Base-by-base conservation (phyloP, 345 rosid genomes). In the Gossypium mustelinum region DNA sequence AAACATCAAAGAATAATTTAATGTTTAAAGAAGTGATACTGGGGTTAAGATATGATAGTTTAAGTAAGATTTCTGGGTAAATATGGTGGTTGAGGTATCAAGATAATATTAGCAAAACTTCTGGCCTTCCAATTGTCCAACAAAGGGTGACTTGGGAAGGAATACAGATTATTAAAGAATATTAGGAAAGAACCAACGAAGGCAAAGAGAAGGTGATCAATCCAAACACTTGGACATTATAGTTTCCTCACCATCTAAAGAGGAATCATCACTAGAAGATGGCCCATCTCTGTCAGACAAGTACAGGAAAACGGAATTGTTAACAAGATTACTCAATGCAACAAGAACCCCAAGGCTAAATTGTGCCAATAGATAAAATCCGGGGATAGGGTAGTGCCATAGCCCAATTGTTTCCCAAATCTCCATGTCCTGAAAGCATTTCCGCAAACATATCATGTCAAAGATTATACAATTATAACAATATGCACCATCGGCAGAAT, bases 351-450 rank as follows among this genome's bases (percentile, higher is more conserved):
- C 75, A 2, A 73, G 75, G 20, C 67, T 20, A 73, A 73, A 73
- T 73, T 73, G 75, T 57, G 75, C 67, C 22, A 73, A 18, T 20
- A 73, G 57, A 73, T 73, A 73, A 73, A 73, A 58, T 59, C 75
- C 75, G 7, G 75, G 75, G 24, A 73, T 73, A 73, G 75, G 75
- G 34, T 73, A 73, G 56, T 73, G 75, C 75, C 75, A 73, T 48
- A 73, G 63, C 57, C 75, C 75, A 9, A 73, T 59, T 14, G 75
- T 73, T 73, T 73, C 75, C 75, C 75, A 73, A 59, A 73, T 73
- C 57, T 73, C 66, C 75, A 73, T 73, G 39, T 73, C 68, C 75
- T 73, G 68, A 20, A 73, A 59, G 27, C 16, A 44, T 59, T 14
- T 22, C 17, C 22, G 18, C 54, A 7, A 59, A 17, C 56, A 73